Percentiles rank a stretch among this genome's conserved stretches.
These are phyloP conservation scores for Pythium rhizo-oryzae DNA, from an alignment of 352 stramenopile species.

Conservation along the genomic window DNA sequence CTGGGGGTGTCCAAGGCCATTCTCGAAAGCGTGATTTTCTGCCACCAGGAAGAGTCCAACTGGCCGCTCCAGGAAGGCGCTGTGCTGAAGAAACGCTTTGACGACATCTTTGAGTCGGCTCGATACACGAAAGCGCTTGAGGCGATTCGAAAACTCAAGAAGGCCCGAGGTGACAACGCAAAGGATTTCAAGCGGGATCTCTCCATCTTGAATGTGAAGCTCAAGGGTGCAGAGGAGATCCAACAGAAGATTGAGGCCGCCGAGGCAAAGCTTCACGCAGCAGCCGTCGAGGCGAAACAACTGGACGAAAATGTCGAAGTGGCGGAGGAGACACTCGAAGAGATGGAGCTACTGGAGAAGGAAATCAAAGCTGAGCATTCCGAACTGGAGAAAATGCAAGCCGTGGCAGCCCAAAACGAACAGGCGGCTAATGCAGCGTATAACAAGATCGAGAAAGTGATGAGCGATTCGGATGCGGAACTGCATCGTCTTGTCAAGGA, in stretches of 20 bases:
- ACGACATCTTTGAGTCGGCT: constrained; percentile 99
- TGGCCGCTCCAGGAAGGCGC: constrained; percentile 97
- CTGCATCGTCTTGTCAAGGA: constrained; percentile 53
- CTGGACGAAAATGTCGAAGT: constrained; percentile 42
- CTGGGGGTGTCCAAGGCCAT: constrained; percentile 98
- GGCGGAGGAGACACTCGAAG: constrained; percentile 52
- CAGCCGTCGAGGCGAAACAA: constrained; percentile 39
- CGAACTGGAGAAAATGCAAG: constrained; percentile 38
- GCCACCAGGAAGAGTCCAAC: constrained; percentile 98
- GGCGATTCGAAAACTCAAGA: constrained; percentile 94
- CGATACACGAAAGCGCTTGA: constrained; percentile 98
- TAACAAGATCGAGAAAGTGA: constrained; percentile 63
- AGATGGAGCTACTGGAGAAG: constrained; percentile 53
- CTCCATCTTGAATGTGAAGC: constrained; percentile 88
- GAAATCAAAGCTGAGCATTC: constrained; percentile 44
- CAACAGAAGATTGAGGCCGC: constrained; percentile 53
- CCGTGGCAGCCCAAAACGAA: constrained; percentile 45
- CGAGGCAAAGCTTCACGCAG: constrained; percentile 47
- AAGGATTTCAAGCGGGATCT: constrained; percentile 96
- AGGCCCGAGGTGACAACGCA: constrained; percentile 62
- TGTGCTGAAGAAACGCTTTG: constrained; percentile 99
- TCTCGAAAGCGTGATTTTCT: constrained; percentile 99
- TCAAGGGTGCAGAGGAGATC: constrained; percentile 61
- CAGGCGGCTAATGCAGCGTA: constrained; percentile 41
- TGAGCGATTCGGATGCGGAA: constrained; percentile 74